Percentiles rank a stretch among this genome's conserved stretches.
These are phyloP conservation scores for Metarhizium guizhouense DNA, from an alignment of 2,329 filamentous ascomycete genomes.

Conservation along the genomic window DNA sequence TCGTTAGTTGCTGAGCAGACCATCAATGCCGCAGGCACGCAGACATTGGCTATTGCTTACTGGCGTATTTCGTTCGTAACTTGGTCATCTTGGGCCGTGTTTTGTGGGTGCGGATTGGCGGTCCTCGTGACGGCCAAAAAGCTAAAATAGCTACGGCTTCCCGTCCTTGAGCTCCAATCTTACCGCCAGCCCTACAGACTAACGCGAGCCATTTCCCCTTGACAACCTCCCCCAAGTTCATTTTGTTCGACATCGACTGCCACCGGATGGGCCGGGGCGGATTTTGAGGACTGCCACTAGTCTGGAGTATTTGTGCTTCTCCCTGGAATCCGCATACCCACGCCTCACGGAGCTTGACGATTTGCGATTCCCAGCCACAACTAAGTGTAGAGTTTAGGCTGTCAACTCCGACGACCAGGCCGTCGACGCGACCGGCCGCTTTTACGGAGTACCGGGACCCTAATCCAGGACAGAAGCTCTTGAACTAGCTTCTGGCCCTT, in stretches of 20 bases:
- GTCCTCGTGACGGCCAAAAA: neutral
- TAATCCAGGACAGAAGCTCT: neutral
- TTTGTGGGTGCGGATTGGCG: neutral
- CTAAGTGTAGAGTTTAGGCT: neutral
- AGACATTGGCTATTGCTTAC: neutral
- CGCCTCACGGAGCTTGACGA: neutral
- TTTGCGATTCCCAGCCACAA: neutral
- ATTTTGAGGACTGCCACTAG: neutral
- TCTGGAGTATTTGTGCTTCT: neutral
- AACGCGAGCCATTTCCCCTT: neutral
- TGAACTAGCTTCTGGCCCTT: neutral
- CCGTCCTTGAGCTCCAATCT: neutral
- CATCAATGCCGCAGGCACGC: no score
- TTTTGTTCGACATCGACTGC: neutral
- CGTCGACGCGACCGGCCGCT: neutral
- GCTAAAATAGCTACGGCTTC: neutral
- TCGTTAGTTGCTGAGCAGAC: no score
- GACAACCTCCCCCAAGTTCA: neutral
- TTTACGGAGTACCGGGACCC: neutral
- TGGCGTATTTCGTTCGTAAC: neutral
- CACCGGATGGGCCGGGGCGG: slow-evolving; percentile 1
- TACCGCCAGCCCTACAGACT: neutral
- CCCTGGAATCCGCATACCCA: neutral
- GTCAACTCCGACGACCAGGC: neutral
- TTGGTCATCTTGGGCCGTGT: neutral